These are phyloP conservation scores for Corylus heterophylla DNA, from an alignment of 306 rosid species.

Conservation along the genomic window DNA sequence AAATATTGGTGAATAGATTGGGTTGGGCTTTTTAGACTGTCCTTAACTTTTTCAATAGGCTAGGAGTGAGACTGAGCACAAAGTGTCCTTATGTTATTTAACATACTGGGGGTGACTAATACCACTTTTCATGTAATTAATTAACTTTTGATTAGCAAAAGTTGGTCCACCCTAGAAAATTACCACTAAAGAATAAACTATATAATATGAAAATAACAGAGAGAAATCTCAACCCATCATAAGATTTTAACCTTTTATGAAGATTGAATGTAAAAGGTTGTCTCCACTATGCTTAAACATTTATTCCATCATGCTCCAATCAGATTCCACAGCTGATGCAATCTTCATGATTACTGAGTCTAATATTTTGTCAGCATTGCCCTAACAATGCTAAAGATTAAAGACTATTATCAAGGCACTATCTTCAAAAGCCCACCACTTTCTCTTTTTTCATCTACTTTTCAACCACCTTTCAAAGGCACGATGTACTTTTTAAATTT, in stretches of 20 bases:
- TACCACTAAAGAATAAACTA: background rate
- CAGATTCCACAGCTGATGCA: background rate
- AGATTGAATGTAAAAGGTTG: background rate
- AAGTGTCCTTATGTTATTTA: background rate
- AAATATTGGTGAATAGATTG: background rate
- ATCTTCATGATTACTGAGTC: background rate
- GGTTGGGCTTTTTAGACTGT: background rate
- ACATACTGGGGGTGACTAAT: background rate
- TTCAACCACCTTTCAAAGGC: constrained; percentile 9
- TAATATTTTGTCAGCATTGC: constrained; percentile 21
- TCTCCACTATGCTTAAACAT: background rate
- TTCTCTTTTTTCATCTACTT: constrained; percentile 4
- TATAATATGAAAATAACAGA: background rate
- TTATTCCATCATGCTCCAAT: constrained; percentile 9
- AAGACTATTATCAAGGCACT: constrained; percentile 7
- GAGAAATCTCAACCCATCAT: background rate
- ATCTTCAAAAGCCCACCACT: constrained; percentile 12
- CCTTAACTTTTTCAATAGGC: background rate
- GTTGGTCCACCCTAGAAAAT: background rate
- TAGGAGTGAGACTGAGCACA: background rate
- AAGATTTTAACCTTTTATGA: background rate
- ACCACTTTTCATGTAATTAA: background rate
- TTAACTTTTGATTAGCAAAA: background rate
- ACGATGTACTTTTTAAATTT: constrained; percentile 9
- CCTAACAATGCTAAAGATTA: constrained; percentile 2